phyloP scores from a whole-genome alignment of 176 grass and related monocot species.

The Aegilops longissima region DNA sequence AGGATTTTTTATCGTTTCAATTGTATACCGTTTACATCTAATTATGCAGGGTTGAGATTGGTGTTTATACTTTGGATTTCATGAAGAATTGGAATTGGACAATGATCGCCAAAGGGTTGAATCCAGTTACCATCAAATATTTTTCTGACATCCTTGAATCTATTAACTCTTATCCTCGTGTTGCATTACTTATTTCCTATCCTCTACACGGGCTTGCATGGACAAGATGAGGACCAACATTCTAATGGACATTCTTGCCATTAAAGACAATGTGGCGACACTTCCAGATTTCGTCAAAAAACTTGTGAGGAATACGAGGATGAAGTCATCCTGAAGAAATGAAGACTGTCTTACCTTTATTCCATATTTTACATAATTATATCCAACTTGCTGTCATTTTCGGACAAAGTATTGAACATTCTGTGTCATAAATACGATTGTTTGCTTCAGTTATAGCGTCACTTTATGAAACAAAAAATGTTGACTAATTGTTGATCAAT shows the following conservation, averaged over 20 bases:
- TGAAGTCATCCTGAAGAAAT: background rate
- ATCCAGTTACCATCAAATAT: background rate
- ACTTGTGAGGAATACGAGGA: too few relatives aligned
- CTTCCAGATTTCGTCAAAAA: background rate
- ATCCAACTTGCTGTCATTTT: too few relatives aligned
- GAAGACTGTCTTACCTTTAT: too few relatives aligned
- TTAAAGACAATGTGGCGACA: background rate
- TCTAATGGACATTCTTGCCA: background rate
- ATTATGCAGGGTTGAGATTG: background rate
- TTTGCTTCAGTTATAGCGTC: too few relatives aligned
- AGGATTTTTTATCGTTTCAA: too few relatives aligned
- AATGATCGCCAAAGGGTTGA: background rate
- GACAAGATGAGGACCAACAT: background rate
- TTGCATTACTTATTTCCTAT: background rate
- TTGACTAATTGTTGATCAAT: too few relatives aligned
- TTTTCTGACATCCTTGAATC: too few relatives aligned
- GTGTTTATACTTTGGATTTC: background rate
- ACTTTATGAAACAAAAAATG: too few relatives aligned
- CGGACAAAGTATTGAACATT: too few relatives aligned
- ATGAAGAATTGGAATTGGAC: background rate
- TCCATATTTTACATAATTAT: too few relatives aligned
- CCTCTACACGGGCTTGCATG: background rate
- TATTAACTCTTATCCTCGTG: too few relatives aligned
- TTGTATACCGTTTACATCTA: background rate
- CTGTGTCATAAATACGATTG: too few relatives aligned